Base-by-base conservation (phyloP, 2,329 filamentous ascomycete genomes). In the Aspergillus viridinutans region DNA sequence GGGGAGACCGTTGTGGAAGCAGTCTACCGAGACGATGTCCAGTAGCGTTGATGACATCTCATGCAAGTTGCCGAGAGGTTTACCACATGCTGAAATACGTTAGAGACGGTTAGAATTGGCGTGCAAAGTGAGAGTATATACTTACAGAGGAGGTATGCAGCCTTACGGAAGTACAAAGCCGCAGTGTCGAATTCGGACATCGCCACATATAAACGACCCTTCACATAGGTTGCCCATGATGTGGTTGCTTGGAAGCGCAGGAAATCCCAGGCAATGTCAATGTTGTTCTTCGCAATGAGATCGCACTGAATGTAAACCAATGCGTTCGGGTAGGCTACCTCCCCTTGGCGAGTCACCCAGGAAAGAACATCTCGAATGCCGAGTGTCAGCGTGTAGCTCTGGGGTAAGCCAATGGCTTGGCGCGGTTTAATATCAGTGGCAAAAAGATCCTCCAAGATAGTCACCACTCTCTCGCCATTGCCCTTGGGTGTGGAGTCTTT, bases 91-190 rank as follows among this genome's bases (percentile, higher is more conserved):
- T 74, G 66, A 26, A 58, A 40, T 45, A 50, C 8, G 55, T 70
- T 60, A 72, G 68, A 54, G 25, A 49, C 58, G 21, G 12, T 38
- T 7, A 26, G 0, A n/a, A 49, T 21, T 20, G 21, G 47, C 14
- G 35, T 43, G 14, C 8, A 10, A n/a, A n/a, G 26, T 55, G n/a
- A 26, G 25, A 40, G 21, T 25, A 54, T n/a, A 42, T 53, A 81
- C 88, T 78, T 83, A 92, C 90, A 87, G 73, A 96, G 85, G 55
- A 88, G 87, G 66, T 90, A 88, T 21, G 91, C 90, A 58, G 92
- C 90, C 69, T 89, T 93, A 64, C 86, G 87, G 74, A 99, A 97
- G 67, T 85, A 84, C 28, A 84, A 78, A 28, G 90, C 84, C 54
- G 94, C 93, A 42, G 84, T 80, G 57, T 85, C 83, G 69, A 87